Evolutionary conservation across 2,329 filamentous ascomycete species (phyloP).

Genomic region (Thielaviopsis musarum): DNA sequence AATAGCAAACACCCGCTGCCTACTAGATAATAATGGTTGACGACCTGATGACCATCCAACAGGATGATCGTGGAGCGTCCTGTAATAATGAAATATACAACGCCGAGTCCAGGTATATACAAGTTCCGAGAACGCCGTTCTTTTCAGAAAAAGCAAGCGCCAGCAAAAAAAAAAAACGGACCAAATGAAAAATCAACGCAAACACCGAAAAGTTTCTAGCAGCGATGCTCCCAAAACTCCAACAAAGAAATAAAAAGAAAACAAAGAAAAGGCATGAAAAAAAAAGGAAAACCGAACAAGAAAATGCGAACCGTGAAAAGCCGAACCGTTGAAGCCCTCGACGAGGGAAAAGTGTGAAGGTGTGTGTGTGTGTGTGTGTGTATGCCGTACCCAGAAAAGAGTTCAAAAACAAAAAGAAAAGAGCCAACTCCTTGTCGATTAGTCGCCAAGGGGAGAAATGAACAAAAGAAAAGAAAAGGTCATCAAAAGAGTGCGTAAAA

Average conservation of each 20-base stretch:
- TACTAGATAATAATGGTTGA: neutral
- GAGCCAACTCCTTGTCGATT: neutral
- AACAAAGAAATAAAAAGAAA: conserved; percentile 3
- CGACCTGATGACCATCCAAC: neutral
- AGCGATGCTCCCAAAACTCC: neutral
- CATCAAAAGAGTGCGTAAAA: neutral
- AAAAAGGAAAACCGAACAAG: neutral
- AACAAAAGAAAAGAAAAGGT: neutral
- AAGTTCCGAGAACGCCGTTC: neutral
- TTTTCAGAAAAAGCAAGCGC: neutral
- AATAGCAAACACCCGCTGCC: neutral
- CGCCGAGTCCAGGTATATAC: neutral
- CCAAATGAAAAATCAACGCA: neutral
- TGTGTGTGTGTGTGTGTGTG: neutral
- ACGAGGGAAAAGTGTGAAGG: neutral
- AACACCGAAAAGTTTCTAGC: neutral
- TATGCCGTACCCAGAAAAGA: conserved; percentile 1
- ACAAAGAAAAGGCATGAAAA: neutral
- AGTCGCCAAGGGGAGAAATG: neutral
- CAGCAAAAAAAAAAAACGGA: conserved; percentile 2
- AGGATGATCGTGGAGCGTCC: neutral
- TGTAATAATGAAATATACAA: neutral
- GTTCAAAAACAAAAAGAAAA: neutral
- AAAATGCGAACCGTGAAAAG: neutral
- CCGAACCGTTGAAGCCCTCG: neutral